Base-by-base conservation (phyloP, 768 basidiomycete genomes). In the Psilocybe cubensis region DNA sequence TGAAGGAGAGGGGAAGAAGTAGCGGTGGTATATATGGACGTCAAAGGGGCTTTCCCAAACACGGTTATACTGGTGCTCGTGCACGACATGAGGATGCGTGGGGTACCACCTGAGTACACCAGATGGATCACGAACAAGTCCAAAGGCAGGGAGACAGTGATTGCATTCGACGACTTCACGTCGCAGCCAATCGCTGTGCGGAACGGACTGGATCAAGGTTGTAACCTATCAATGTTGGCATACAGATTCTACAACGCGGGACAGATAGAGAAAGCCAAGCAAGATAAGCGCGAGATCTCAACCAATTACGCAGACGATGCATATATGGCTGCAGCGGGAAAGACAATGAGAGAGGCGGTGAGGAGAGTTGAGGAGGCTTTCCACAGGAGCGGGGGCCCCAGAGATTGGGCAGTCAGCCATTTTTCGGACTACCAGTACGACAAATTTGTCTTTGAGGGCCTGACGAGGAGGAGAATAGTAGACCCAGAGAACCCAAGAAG, bases 11-110 rank as follows among this genome's bases (percentile, higher is more conserved):
- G 59, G 0, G 66, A 75, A 18, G 78, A 76, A 0, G 75, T 63
- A 0, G 68, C 66, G 0, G 66, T 67, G 0, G 68, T 80, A 0
- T 80, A 76, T 61, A 65, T 80, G 1, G 79, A 82, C 57, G 71
- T 82, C 1, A 66, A 79, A 60, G 78, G 72, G 0, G 78, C 79
- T 0, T 82, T 79, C 57, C 79, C 76, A 0, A 79, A 71, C 55
- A 72, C 70, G 0, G 72, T 71, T 4, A 66, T 60, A 0, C 68
- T 69, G 1, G 18, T 59, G 0, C 71, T 80, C 0, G 27, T 72
- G 2, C 71, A 75, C 54, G 71, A 76, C 49, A 62, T 79, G 58
- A 50, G 61, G 9, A 66, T 60, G 47, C n/a, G 61, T 0, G 35
- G 74, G 0, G 63, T 77, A 0, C 71, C 76, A 0, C 21, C 46